A percentile compares a stretch with the other conserved stretches of the same genome.
Evolutionary conservation across 305 asterid species (phyloP).

Genomic region (Solanum hybrid): DNA sequence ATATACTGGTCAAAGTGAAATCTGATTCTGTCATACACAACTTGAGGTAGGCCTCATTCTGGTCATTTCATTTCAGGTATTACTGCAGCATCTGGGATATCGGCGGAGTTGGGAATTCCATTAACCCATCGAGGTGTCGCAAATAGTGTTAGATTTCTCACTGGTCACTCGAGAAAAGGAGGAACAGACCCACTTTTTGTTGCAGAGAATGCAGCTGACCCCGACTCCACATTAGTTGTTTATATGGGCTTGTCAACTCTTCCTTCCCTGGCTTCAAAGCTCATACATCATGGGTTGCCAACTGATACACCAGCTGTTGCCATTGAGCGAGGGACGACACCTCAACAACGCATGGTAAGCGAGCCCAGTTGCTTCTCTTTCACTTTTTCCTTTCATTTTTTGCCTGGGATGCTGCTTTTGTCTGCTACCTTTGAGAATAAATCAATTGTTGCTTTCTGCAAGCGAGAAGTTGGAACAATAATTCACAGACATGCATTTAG

Average conservation of each 20-base stretch:
- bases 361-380: slow-evolving; percentile 3
- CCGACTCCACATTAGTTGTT: slow-evolving; percentile 73
- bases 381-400: not conserved
- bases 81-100: slow-evolving; percentile 96
- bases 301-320: slow-evolving; percentile 82
- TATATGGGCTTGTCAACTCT: slow-evolving; percentile 93
- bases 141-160: slow-evolving; percentile 71
- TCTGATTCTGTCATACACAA: not conserved
- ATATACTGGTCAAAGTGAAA: not conserved
- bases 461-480: not conserved
- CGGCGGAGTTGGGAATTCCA: slow-evolving; percentile 90
- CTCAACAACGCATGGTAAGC: slow-evolving; percentile 69
- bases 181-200: slow-evolving; percentile 83
- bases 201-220: slow-evolving; percentile 82
- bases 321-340: slow-evolving; percentile 92
- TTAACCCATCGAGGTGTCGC: slow-evolving; percentile 95
- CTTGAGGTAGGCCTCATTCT: not conserved
- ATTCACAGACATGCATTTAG: not conserved
- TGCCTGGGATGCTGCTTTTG: not conserved
- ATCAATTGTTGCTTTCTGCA: not conserved
- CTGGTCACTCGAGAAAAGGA: slow-evolving; percentile 93
- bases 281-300: slow-evolving; percentile 69
- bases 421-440: not conserved
- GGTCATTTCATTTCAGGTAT: slow-evolving; percentile 47
- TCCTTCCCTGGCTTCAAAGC: slow-evolving; percentile 73